Conservation (phyloP, 2,329 filamentous ascomycete genomes). For the Pestalotiopsis sp. region DNA sequence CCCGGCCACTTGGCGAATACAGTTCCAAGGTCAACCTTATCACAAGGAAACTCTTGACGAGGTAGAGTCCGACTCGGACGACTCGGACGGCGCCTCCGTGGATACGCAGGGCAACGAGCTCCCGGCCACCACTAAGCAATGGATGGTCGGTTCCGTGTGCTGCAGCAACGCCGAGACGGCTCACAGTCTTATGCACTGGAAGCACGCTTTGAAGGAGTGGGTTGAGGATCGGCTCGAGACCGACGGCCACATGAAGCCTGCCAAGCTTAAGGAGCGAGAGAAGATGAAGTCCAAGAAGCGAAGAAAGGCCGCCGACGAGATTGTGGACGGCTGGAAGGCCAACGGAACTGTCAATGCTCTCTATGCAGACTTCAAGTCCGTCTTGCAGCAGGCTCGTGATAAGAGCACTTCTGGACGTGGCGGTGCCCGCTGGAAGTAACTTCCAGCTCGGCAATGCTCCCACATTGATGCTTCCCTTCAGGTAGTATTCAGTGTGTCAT, state of each 20-base stretch:
- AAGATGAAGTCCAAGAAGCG: slow-evolving; percentile 62
- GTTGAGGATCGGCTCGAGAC: slow-evolving; percentile 64
- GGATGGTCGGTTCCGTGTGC: slow-evolving; percentile 43
- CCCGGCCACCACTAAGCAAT: slow-evolving; percentile 39
- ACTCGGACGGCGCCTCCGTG: slow-evolving; percentile 36
- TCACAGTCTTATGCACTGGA: slow-evolving; percentile 77
- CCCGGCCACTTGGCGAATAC: slow-evolving; percentile 65
- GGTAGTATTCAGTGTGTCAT: not conserved
- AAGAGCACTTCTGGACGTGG: slow-evolving; percentile 34
- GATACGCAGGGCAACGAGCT: slow-evolving; percentile 43
- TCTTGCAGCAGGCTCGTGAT: slow-evolving; percentile 60
- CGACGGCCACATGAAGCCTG: slow-evolving; percentile 59
- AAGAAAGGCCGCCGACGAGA: slow-evolving; percentile 61
- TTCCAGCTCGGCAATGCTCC: no score
- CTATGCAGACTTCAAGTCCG: slow-evolving; percentile 67
- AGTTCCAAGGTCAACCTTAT: slow-evolving; percentile 69
- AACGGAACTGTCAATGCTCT: slow-evolving; percentile 62
- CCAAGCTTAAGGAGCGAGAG: slow-evolving; percentile 63
- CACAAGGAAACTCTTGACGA: slow-evolving; percentile 67
- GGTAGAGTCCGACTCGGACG: slow-evolving; percentile 44
- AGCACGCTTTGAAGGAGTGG: slow-evolving; percentile 72
- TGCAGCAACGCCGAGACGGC: slow-evolving; percentile 64
- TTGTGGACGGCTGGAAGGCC: slow-evolving; percentile 67
- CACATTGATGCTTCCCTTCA: no score
- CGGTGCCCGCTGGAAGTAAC: slow-evolving; percentile 16